Percentiles rank a stretch among this genome's conserved stretches.
Conservation (phyloP, 176 grass and related monocot species). For the Thalia dealbata region DNA sequence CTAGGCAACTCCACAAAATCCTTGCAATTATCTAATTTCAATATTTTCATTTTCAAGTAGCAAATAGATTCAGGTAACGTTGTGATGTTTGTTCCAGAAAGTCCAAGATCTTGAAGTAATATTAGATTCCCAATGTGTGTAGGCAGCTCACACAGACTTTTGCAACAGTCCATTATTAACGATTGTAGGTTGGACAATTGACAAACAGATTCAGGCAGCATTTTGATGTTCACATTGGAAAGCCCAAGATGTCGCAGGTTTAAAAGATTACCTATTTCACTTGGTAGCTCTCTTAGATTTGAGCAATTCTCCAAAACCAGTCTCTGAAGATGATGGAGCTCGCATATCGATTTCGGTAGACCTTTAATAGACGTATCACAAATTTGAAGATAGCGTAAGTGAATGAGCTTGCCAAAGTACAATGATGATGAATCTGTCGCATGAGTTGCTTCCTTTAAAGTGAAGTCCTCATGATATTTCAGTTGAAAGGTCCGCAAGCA, state of each 20-base stretch:
- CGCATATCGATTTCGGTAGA: slow-evolving; percentile 1
- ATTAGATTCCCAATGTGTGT: neutral
- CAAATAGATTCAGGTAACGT: neutral
- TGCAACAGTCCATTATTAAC: neutral
- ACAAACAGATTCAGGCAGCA: slow-evolving; percentile 16
- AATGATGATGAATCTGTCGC: neutral
- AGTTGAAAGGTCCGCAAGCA: neutral
- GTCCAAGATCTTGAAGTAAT: neutral
- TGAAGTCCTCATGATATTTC: neutral
- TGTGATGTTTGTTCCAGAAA: neutral
- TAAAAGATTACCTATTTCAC: slow-evolving; percentile 2
- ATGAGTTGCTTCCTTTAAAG: neutral
- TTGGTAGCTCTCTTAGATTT: neutral
- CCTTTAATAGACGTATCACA: neutral
- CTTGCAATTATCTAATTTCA: neutral
- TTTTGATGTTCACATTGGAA: neutral
- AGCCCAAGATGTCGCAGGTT: slow-evolving; percentile 6
- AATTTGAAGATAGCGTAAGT: neutral
- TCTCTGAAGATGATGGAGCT: neutral
- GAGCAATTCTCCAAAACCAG: neutral
- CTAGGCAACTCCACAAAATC: neutral
- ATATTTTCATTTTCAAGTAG: neutral
- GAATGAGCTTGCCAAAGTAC: neutral
- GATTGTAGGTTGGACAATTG: slow-evolving; percentile 6
- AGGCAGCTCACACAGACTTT: neutral